Evolutionary conservation across 306 rosid genomes (phyloP), one percentile per base, ranked within the genome.

Genomic region (Cucumis melo): DNA sequence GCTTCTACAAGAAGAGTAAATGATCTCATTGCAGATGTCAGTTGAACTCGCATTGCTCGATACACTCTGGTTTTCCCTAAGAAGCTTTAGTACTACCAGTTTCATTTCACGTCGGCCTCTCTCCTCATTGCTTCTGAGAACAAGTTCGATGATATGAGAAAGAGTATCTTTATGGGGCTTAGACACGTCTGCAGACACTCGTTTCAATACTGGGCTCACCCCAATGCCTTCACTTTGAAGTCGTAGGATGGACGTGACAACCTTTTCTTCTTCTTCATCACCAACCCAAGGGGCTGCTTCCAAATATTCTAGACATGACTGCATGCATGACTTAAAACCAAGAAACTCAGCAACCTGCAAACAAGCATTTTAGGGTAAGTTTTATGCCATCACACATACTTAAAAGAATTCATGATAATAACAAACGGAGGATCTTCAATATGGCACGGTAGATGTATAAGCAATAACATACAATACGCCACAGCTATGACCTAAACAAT

Each of bases 261-360:
- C 98, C 81, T 87, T 93, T 79, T 93, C 98, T 86, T 93, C 98
- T 78, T 89, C 96, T 73, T 93, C 98, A 54, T 93, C 96, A 58
- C 97, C 97, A 58, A 89, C 89, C 97, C 98, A 93, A 17, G 98
- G 98, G 76, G 88, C 98, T 64, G 98, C 98, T 81, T 93, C 98
- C 84, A 93, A 86, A 90, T 88, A 88, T 77, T 93, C 96, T 81
- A 93, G 82, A 88, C 96, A 91, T 63, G 96, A 87, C 77, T 89
- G 84, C 81, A 93, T 86, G 84, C 98, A 93, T 23, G 90, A 82
- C 80, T 75, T 85, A 85, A 91, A 93, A 78, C 90, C 93, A 76
- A 93, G 88, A 61, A 71, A 82, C 75, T 91, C 98, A n/a, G 98
- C 93, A 81, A 91, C 85, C 98, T 93, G 87, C 81, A 86, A 36